phyloP scores from a whole-genome alignment of 495 filamentous ascomycete species.

The Emericellopsis terricola region DNA sequence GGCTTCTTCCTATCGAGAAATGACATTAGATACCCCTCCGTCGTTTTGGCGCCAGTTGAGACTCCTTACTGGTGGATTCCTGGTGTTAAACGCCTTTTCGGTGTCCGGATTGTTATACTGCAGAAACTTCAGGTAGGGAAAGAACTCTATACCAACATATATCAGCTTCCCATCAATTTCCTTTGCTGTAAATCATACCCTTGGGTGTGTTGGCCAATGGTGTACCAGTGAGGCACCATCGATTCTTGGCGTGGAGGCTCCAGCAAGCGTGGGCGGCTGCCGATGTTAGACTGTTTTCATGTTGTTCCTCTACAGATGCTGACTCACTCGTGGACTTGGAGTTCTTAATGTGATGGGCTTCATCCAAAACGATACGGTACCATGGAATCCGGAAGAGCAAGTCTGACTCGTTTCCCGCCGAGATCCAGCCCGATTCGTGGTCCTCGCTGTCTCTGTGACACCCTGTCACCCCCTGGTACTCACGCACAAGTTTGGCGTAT shows the following conservation, averaged over 20 bases:
- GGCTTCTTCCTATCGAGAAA: background rate
- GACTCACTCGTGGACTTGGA: conserved; percentile 9
- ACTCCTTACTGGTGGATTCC: too few relatives aligned
- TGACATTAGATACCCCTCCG: background rate
- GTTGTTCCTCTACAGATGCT: background rate
- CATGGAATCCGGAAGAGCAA: conserved; percentile 30
- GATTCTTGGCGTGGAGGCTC: conserved; percentile 28
- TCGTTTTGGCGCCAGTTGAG: too few relatives aligned
- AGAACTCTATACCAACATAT: conserved; percentile 26
- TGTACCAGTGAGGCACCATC: conserved; percentile 46
- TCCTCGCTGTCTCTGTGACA: conserved; percentile 17
- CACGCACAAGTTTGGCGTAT: background rate
- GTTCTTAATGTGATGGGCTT: conserved; percentile 49
- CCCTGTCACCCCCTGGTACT: conserved; percentile 7
- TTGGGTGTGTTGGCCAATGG: conserved; percentile 33
- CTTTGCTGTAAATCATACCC: conserved; percentile 4
- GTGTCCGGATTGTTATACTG: too few relatives aligned
- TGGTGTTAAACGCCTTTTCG: too few relatives aligned
- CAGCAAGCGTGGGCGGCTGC: conserved; percentile 34
- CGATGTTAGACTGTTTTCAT: conserved; percentile 1
- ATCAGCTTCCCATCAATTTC: conserved; percentile 6
- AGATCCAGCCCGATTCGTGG: conserved; percentile 9
- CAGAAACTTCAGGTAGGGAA: conserved; percentile 43
- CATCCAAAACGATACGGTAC: conserved; percentile 40
- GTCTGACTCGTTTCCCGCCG: background rate